Base-by-base conservation (phyloP, 116 monocot species). In the Thalassia testudinum region DNA sequence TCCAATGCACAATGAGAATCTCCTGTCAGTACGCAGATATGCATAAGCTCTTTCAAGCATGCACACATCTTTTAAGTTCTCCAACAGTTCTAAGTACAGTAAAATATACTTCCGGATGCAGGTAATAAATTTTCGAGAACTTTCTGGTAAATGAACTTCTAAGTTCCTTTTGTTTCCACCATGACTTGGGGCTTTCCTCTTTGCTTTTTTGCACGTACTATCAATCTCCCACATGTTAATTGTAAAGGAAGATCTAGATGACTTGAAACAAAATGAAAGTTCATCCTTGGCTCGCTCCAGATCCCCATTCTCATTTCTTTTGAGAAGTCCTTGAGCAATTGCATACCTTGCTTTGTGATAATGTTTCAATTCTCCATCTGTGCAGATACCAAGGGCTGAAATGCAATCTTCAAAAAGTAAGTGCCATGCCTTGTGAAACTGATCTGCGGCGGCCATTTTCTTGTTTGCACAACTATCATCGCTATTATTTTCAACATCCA, bases 171-270 rank as follows among this genome's bases (percentile, higher is more conserved):
- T 76, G 54, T 60, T 78, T 30, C 78, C 84, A 68, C 71, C 62
- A 66, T 71, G 56, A 62, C 71, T 65, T 23, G 62, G 67, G 67
- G 70, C 63, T 70, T 73, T 89, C 51, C 75, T 54, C 65, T 79
- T 79, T 61, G 79, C 86, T 55, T 82, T 90, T 69, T 75, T 86
- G 13, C 66, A 66, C 18, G 56, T 56, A 50, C 99, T 82, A 78
- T 99, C 99, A 65, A 99, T 99, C 71, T 99, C 99, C 99, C 99
- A 99, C 90, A 99, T 89, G 43, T 99, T 99, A 30, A 99, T 76
- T 18, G 91, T 99, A 56, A 99, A 99, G 24, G 86, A 71, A 43
- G 90, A 86, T n/a, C 99, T 71, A 34, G 90, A 70, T 49, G 99
- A 99, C 69, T 79, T 85, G 62, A 99, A 99, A 62, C 99, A 99